These are phyloP conservation scores for Globisporangium nodosum DNA, from an alignment of 352 stramenopile species.

Conservation along the genomic window DNA sequence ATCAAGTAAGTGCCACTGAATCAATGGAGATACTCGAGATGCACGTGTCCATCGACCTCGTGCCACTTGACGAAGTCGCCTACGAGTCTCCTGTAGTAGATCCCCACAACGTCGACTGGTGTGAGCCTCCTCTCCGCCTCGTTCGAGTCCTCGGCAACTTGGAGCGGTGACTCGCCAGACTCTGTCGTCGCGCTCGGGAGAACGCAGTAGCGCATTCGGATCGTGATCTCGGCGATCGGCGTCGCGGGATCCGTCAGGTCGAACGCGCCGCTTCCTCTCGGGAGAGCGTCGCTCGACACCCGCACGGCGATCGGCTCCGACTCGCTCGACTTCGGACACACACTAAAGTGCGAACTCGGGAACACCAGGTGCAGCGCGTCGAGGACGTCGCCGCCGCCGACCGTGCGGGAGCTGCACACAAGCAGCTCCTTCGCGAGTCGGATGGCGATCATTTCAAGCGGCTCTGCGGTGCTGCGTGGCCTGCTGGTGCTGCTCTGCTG, in stretches of 20 bases:
- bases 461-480: background rate
- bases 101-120: slow-evolving; percentile 2
- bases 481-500: too few relatives aligned
- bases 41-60: slow-evolving; percentile 7
- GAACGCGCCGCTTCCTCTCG: background rate
- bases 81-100: slow-evolving; percentile 6
- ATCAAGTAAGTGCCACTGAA: background rate
- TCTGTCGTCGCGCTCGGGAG: slow-evolving; percentile 13
- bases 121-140: background rate
- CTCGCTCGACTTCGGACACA: slow-evolving; percentile 39
- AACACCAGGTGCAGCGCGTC: slow-evolving; percentile 55
- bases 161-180: background rate
- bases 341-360: slow-evolving; percentile 34
- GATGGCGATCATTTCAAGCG: slow-evolving; percentile 42
- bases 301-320: slow-evolving; percentile 40
- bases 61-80: slow-evolving; percentile 6
- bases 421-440: slow-evolving; percentile 51
- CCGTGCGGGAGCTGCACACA: slow-evolving; percentile 53
- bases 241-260: background rate
- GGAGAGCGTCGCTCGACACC: slow-evolving; percentile 11
- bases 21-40: slow-evolving; percentile 1
- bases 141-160: too few relatives aligned
- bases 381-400: slow-evolving; percentile 61
- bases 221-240: slow-evolving; percentile 23
- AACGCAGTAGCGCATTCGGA: slow-evolving; percentile 38